Base-by-base conservation (phyloP, 306 rosid genomes). In the Mimosa bimucronata region DNA sequence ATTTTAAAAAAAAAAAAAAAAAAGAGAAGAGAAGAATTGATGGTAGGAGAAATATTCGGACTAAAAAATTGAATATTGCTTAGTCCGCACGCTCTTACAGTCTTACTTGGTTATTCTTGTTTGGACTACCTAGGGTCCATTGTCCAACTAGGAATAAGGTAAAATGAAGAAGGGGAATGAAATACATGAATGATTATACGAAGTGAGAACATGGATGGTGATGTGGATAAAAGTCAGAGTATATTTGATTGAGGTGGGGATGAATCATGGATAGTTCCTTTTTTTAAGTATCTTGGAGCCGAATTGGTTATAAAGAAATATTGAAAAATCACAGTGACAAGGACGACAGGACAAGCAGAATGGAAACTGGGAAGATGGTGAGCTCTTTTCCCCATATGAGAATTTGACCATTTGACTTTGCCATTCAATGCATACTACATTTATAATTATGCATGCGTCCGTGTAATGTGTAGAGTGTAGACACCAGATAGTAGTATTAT, bases 361-460 rank as follows among this genome's bases (percentile, higher is more conserved):
- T 68, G 19, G 73, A 68, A 68, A 37, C 79, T 30, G 37, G 16
- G 14, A 26, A 26, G 66, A 60, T 5, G 19, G 34, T 60, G 66
- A 21, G 64, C 82, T 44, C 65, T 60, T 71, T 79, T 61, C 42
- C 74, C 61, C 21, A 11, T 14, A 29, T 7, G 40, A 71, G 40
- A 9, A 5, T 60, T 79, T 79, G 73, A 79, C 71, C 46, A 44
- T 26, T 26, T 12, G 60, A 18, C 53, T 0, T 9, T 45, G 5
- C 57, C 60, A 5, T 52, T 52, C 16, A 6, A 19, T 52, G 9
- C 16, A 6, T 52, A 21, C 60, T 52, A 2, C 15, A 52, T 52
- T 7, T 52, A 19, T n/a, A 52, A 13, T 13, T 13, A 10, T 50
- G 9, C 21, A 4, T 50, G 23, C 16, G 53, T 15, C 53, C 9